Conservation (phyloP, 108 stramenopile genomes). For the Nitzschia inconspicua region DNA sequence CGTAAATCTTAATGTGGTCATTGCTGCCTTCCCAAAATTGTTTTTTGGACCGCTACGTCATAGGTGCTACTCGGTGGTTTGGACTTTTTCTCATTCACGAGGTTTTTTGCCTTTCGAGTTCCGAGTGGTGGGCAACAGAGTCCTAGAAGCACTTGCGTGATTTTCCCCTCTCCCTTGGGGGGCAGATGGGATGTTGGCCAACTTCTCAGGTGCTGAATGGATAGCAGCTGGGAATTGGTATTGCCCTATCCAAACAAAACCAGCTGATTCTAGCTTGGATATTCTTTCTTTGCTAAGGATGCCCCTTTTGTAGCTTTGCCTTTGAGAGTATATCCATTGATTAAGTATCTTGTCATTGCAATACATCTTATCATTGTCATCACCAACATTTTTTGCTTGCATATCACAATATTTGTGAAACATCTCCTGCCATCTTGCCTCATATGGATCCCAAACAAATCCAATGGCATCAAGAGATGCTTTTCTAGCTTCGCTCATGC, state of each 20-base stretch:
- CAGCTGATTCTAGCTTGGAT: not conserved
- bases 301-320: conserved; percentile 1
- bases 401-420: not conserved
- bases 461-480: not conserved
- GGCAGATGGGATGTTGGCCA: too few relatives aligned
- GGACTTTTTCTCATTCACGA: too few relatives aligned
- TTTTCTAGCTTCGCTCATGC: not conserved
- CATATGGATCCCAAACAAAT: conserved; percentile 10
- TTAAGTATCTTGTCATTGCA: not conserved
- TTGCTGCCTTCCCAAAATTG: too few relatives aligned
- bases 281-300: conserved; percentile 4
- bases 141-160: too few relatives aligned
- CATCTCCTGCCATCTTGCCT: not conserved
- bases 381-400: not conserved
- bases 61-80: too few relatives aligned
- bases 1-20: too few relatives aligned
- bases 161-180: too few relatives aligned
- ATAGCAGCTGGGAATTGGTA: too few relatives aligned
- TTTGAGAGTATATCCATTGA: not conserved
- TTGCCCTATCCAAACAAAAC: conserved; percentile 6
- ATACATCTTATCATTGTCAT: not conserved
- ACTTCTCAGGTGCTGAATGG: too few relatives aligned
- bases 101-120: too few relatives aligned
- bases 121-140: too few relatives aligned
- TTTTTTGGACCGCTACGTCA: too few relatives aligned